Conservation (phyloP, 441 rosid genomes). For the Populus hybrid region DNA sequence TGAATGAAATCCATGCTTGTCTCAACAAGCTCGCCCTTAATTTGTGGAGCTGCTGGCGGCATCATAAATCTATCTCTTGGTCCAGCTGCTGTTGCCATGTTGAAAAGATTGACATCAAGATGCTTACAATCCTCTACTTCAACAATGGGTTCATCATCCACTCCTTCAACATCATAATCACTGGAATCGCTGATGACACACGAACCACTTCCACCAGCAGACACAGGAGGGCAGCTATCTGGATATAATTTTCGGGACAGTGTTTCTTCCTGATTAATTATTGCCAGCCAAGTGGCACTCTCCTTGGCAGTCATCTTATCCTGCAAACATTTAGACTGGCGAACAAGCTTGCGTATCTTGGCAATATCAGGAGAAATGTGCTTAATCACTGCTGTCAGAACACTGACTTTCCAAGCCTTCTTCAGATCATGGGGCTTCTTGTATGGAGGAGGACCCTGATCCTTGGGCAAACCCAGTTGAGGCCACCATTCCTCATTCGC, state of each 20-base stretch:
- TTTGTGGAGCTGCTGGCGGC: constrained; percentile 20
- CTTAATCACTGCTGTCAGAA: constrained; percentile 51
- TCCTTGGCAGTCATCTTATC: constrained; percentile 66
- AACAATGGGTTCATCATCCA: constrained; percentile 24
- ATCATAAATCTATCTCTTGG: constrained; percentile 22
- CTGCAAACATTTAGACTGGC: constrained; percentile 57
- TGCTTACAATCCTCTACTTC: constrained; percentile 33
- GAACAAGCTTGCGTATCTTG: constrained; percentile 51
- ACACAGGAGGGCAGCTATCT: constrained; percentile 31
- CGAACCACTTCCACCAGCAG: constrained; percentile 34
- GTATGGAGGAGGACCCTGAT: constrained; percentile 55
- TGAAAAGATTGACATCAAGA: constrained; percentile 20
- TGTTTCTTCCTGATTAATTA: constrained; percentile 47
- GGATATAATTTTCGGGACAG: constrained; percentile 42
- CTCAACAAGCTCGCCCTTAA: constrained; percentile 39
- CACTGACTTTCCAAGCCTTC: constrained; percentile 57
- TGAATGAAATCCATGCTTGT: constrained; percentile 23
- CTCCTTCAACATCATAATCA: constrained; percentile 53
- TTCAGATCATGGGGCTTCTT: constrained; percentile 65
- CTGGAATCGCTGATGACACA: constrained; percentile 30
- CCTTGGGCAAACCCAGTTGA: constrained; percentile 41
- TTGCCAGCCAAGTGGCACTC: constrained; percentile 51
- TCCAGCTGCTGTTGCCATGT: constrained; percentile 15
- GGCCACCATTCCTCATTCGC: constrained; percentile 61
- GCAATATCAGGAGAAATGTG: constrained; percentile 58